phyloP scores from a whole-genome alignment of 2,329 filamentous ascomycete genomes.

The Claviceps paspali region DNA sequence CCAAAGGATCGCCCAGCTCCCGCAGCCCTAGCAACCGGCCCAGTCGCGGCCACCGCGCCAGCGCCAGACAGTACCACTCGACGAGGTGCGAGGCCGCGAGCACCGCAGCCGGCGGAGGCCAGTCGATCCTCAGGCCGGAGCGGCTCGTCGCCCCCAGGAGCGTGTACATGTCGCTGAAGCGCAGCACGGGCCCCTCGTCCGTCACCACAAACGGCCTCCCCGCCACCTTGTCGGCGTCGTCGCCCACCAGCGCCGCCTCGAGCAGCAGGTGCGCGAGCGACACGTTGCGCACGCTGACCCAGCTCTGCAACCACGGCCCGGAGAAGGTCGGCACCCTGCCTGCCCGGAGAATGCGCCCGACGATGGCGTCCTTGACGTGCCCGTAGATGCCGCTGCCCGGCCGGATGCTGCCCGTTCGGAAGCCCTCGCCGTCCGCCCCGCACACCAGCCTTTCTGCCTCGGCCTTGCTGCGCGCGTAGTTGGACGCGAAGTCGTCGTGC shows the following conservation, averaged over 20 bases:
- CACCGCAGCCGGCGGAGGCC: conserved; percentile 20
- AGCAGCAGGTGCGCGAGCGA: conserved; percentile 37
- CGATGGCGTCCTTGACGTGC: conserved; percentile 22
- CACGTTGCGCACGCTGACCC: conserved; percentile 35
- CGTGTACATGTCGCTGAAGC: conserved; percentile 24
- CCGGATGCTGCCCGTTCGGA: conserved; percentile 38
- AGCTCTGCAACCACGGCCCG: conserved; percentile 30
- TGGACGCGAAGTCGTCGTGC: conserved; percentile 25
- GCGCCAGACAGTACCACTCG: conserved; percentile 9
- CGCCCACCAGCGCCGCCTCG: conserved; percentile 32
- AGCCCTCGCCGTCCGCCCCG: conserved; percentile 22
- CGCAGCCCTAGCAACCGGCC: conserved; percentile 10
- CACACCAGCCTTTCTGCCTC: conserved; percentile 36
- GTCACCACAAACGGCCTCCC: conserved; percentile 35
- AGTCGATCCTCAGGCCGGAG: conserved; percentile 17
- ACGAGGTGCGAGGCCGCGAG: conserved; percentile 20
- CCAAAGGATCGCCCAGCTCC: conserved; percentile 20
- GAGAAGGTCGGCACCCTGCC: conserved; percentile 27
- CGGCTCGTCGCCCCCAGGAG: conserved; percentile 16
- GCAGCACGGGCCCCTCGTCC: conserved; percentile 30
- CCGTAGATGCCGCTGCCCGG: conserved; percentile 40
- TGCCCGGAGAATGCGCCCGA: conserved; percentile 18
- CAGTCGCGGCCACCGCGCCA: conserved; percentile 9
- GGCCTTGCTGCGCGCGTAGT: conserved; percentile 36
- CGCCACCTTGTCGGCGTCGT: conserved; percentile 19